Base-by-base conservation (phyloP, 108 stramenopile genomes). In the Cylindrotheca closterium region DNA sequence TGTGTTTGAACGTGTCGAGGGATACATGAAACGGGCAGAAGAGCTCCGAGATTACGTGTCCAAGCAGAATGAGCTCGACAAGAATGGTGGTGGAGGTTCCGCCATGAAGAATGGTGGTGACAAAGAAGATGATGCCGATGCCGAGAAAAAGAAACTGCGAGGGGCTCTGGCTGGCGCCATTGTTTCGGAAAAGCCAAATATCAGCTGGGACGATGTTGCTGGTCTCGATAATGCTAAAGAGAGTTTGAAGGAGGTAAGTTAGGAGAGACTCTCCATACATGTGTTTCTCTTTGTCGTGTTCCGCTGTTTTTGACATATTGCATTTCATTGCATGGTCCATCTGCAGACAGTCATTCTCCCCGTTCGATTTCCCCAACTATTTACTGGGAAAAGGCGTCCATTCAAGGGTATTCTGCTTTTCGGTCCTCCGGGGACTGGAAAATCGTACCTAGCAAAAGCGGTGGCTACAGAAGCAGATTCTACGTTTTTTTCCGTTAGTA, bases 401-500 rank as follows among this genome's bases (percentile, higher is more conserved):
- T 95, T 94, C 80, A 94, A 96, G 77, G 96, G 97, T 31, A 98
- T 99, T 61, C 67, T 99, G 47, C 71, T 99, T 12, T 99, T 96
- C 62, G 99, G 99, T 7, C 93, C 92, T 47, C 89, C 89, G 8
- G 92, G 92, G 49, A 93, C 87, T 8, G 88, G 88, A 37, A 99
- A 99, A 78, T 96, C 96, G 7, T 98, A 92, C 69, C 75, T 99
- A 4, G 99, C 99, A 54, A 99, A 99, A 78, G 99, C 99, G 0
- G 97, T 99, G 15, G 99, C 99, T 0, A 99, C 99, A 8, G 99
- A 99, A 70, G 93, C 97, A 1, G 97, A 99, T 68, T 87, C 93
- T 7, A 92, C 92, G 7, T 99, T 99, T 78, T 98, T 99, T 63
- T 87, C 95, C 28, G 94, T 99, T 5, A 96, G 95, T 37, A 95